These are phyloP conservation scores for Phytopythium delawarense DNA, from an alignment of 352 stramenopile species.

Conservation along the genomic window DNA sequence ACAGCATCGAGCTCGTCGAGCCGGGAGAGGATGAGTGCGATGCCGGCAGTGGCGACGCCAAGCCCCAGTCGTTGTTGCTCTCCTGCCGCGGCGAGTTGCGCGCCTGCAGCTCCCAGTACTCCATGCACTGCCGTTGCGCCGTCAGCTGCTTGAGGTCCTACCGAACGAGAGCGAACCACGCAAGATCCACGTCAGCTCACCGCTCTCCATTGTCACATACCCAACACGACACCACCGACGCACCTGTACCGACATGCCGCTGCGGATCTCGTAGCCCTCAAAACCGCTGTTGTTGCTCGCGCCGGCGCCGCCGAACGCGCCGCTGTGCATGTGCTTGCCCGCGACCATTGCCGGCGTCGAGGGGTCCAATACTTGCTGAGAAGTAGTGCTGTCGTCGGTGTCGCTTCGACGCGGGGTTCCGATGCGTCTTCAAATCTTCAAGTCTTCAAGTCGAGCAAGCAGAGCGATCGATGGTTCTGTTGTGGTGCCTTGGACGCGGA, in stretches of 20 bases:
- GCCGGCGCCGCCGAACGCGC: background rate
- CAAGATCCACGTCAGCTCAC: conserved; percentile 5
- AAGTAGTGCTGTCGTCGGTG: background rate
- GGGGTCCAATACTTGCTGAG: background rate
- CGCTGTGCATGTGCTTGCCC: conserved; percentile 27
- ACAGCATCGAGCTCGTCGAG: conserved; percentile 10
- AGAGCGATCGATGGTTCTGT: too few species aligned
- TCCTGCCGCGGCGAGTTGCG: conserved; percentile 46
- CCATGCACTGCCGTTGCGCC: conserved; percentile 62
- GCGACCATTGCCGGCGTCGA: conserved; percentile 25
- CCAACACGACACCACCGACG: background rate
- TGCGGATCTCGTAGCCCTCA: conserved; percentile 62
- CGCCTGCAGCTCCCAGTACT: conserved; percentile 51
- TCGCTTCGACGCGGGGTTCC: too few species aligned
- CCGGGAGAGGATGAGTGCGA: conserved; percentile 16
- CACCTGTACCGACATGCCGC: conserved; percentile 82
- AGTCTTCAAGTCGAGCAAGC: too few species aligned
- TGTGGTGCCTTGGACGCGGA: too few species aligned
- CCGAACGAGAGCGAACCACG: background rate
- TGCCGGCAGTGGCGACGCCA: conserved; percentile 11
- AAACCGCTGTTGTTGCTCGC: conserved; percentile 23
- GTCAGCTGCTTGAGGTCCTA: conserved; percentile 81
- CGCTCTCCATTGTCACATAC: background rate
- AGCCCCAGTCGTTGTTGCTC: conserved; percentile 14
- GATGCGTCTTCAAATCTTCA: too few species aligned